phyloP scores from a whole-genome alignment of 2,329 filamentous ascomycete genomes.

The Ceratocystis destructans region DNA sequence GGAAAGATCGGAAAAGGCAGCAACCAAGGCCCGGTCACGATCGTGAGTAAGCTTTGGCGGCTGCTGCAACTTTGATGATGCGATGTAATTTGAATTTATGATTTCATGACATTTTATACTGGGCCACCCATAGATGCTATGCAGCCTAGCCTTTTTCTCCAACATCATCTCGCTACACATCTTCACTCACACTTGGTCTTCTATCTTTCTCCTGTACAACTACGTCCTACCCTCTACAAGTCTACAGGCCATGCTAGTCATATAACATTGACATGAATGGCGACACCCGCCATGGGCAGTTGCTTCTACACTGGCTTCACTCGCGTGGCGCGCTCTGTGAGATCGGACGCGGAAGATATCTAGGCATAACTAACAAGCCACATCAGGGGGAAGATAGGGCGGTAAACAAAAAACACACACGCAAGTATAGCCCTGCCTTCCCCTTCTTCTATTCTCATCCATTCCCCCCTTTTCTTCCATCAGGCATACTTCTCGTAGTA shows the following conservation, averaged over 20 bases:
- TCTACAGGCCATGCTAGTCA: not conserved
- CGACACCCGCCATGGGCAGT: not conserved
- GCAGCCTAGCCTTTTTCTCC: not conserved
- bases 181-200: not conserved
- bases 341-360: constrained; percentile 5
- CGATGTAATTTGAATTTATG: not conserved
- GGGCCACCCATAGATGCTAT: not conserved
- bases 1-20: constrained; percentile 34
- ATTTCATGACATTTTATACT: not conserved
- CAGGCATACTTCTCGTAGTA: constrained; percentile 38
- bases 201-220: not conserved
- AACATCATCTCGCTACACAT: not conserved
- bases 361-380: constrained; percentile 5
- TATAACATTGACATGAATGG: not conserved
- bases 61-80: not conserved
- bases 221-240: not conserved
- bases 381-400: not conserved
- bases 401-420: not conserved
- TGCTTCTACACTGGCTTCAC: not conserved
- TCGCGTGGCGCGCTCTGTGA: not conserved
- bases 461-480: not conserved
- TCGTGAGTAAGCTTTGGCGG: not conserved
- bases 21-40: constrained; percentile 9
- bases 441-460: not conserved
- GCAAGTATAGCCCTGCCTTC: not conserved